These are phyloP conservation scores for Sungouiella blattae DNA, from an alignment of 805 yeast genomes.

Conservation along the genomic window DNA sequence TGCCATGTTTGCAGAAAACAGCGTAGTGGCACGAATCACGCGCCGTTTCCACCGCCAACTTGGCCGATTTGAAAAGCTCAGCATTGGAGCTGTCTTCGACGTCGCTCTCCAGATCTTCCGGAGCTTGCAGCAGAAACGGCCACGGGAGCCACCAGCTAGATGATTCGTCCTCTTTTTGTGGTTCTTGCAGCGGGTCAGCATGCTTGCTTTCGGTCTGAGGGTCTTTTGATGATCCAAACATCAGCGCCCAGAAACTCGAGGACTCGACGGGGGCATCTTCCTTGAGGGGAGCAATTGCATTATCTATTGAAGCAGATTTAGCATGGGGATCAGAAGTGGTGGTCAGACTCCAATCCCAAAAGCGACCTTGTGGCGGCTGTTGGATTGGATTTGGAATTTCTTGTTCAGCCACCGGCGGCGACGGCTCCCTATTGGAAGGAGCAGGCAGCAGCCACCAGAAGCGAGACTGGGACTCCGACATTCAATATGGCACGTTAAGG, in stretches of 20 bases:
- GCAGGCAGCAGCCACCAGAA: neutral
- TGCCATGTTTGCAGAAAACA: constrained; percentile 14
- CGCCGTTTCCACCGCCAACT: constrained; percentile 28
- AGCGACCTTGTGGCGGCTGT: neutral
- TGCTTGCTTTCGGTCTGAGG: too few species aligned
- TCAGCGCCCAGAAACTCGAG: too few species aligned
- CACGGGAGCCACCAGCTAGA: constrained; percentile 1
- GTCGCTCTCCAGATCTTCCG: constrained; percentile 13
- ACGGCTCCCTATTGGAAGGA: neutral
- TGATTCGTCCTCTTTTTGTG: too few species aligned
- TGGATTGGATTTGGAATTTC: neutral
- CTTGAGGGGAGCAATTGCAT: too few species aligned
- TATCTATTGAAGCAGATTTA: too few species aligned
- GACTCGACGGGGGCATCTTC: too few species aligned
- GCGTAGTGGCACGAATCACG: constrained; percentile 35
- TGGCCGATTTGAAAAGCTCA: constrained; percentile 30
- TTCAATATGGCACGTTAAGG: too few species aligned
- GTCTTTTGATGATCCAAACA: too few species aligned
- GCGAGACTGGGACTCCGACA: neutral
- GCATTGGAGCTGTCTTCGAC: constrained; percentile 20
- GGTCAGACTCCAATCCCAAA: too few species aligned
- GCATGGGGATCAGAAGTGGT: too few species aligned
- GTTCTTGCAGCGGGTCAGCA: too few species aligned
- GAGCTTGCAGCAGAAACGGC: constrained; percentile 1
- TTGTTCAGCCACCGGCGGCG: neutral